Evolutionary conservation across 2,329 filamentous ascomycete genomes (phyloP), one percentile per base, ranked within the genome.

Genomic region (Byssochlamys sp.): DNA sequence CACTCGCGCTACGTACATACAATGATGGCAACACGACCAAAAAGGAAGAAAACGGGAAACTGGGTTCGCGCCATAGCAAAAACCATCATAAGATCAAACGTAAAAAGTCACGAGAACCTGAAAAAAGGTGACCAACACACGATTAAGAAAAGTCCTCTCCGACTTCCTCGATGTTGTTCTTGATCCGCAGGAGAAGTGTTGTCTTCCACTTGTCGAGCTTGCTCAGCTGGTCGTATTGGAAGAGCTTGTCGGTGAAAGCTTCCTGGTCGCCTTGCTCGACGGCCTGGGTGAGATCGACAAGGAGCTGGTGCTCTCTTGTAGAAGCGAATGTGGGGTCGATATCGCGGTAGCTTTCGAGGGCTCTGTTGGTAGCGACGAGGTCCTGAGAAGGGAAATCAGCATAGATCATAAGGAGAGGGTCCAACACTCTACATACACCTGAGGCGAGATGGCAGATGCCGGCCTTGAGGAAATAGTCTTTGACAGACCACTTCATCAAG

Each of bases 151-250:
- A 88, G 67, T 88, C 85, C 63, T 88, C 85, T 48, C 79, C 83
- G 62, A 80, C 78, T 69, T 84, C 81, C 75, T 92, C 87, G 66
- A 96, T 95, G 56, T 80, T 80, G 67, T 86, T 86, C 85, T 96
- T 96, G 67, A 96, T 82, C 65, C 85, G 83, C 68, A 95, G 77
- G 61, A 96, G 74, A 58, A 96, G 78, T 31, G 87, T 89, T 54
- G 89, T 96, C 87, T 96, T 96, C 92, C 92, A 97, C 78, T 92
- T 94, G 71, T 96, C 91, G 68, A 97, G 77, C 80, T 94, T 94
- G 77, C 86, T 94, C 77, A 96, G 81, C 77, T 95, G 89, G 72
- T 96, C 91, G 70, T 84, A 97, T 72, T 92, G 86, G 79, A 88
- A 95, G 62, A 94, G 75, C 72, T 91, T 91, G 69, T 95, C 90